A percentile compares a stretch with the other conserved stretches of the same genome.
Evolutionary conservation across 192 early-diverging fungal genomes (phyloP).

Genomic region (Funneliformis geosporum): DNA sequence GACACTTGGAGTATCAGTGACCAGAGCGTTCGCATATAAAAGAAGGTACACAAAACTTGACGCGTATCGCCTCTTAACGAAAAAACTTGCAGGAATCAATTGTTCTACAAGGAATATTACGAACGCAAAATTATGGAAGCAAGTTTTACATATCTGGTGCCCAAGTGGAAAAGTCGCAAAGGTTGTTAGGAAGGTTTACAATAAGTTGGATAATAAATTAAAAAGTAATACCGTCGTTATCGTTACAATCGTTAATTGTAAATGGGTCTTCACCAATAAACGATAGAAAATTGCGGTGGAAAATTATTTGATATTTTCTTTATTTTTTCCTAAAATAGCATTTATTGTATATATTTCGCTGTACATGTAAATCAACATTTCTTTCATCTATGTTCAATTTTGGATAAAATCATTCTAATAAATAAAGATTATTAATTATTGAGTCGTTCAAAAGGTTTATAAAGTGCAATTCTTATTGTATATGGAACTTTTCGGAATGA

Average conservation of each 20-base stretch:
- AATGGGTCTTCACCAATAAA: slow-evolving; percentile 40
- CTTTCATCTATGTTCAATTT: no score
- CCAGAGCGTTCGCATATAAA: slow-evolving; percentile 47
- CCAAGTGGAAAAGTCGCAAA: slow-evolving; percentile 45
- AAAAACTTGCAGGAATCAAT: slow-evolving; percentile 47
- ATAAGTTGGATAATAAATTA: slow-evolving; percentile 32
- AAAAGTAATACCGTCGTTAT: slow-evolving; percentile 45
- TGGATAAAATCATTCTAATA: no score
- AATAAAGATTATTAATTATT: no score
- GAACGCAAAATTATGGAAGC: slow-evolving; percentile 44
- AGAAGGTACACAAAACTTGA: slow-evolving; percentile 41
- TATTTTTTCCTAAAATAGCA: no score
- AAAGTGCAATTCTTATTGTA: no score
- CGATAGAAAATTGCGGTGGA: background rate
- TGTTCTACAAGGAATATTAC: slow-evolving; percentile 45
- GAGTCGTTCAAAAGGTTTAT: no score
- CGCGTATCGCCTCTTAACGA: slow-evolving; percentile 42
- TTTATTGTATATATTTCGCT: no score
- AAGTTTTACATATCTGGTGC: slow-evolving; percentile 57
- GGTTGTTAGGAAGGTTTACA: slow-evolving; percentile 41
- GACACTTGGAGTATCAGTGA: slow-evolving; percentile 48
- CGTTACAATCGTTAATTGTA: slow-evolving; percentile 40
- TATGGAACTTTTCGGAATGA: no score
- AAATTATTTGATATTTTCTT: no score
- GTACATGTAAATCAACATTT: no score